Evolutionary conservation across 225 moss, liverwort and hornwort genomes (phyloP), one percentile per base, ranked within the genome.

Genomic region (Neckera pumila): DNA sequence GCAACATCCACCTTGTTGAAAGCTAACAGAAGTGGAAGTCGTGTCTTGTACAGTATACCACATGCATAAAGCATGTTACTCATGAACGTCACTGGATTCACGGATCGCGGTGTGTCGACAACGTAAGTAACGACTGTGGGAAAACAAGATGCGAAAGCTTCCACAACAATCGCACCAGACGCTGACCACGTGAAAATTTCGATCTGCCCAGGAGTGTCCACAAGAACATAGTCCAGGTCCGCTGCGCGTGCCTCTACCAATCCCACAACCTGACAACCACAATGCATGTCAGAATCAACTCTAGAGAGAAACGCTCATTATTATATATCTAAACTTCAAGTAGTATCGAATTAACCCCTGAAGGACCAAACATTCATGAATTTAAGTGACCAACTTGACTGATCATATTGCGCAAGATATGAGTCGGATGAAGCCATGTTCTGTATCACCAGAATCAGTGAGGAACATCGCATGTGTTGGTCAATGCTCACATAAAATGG

Each of bases 101-200:
- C 93, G 14, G 96, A 96, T 47, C 96, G 95, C 12, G 98, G 98
- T 33, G 97, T 99, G 88, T 99, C 98, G 36, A 99, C 90, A 77
- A 99, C 94, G 80, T 96, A 99, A n/a, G 92, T 89, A 26, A 99
- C 94, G 66, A 99, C 95, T 8, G 97, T 97, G 11, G 97, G 98
- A 88, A 98, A 98, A 36, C 94, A 96, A 25, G 98, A 99, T 58
- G 98, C 96, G 80, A 99, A 97, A 33, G 97, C 94, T 89, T 99
- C 98, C 76, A 96, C 93, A 43, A 99, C 90, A 26, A 99, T 97
- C 59, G 95, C 92, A 84, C 98, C 97, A 31, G 97, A 99, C 19
- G 97, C 96, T 58, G 96, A 99, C 96, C 97, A 99, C 17, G 98
- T 99, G 84, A 99, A 99, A 59, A 99, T 99, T 76, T 99, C 97